Percentiles rank a stretch among this genome's conserved stretches.
These are phyloP conservation scores for Phalaenopsis hybrid DNA, from an alignment of 116 monocot genomes.

Conservation along the genomic window DNA sequence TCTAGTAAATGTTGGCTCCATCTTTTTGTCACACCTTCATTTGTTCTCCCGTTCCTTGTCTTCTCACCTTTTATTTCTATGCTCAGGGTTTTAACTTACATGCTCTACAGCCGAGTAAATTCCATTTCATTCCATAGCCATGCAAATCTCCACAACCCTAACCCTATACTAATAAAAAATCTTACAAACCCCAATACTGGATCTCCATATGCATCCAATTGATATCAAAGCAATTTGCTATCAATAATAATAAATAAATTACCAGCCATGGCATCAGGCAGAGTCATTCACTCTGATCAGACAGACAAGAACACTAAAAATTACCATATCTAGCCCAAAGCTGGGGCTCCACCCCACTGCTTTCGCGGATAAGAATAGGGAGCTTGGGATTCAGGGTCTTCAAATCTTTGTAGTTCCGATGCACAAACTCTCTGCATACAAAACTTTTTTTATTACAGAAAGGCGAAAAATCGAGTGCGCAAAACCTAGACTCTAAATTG, in stretches of 20 bases:
- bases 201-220: not conserved
- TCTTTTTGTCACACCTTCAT: not conserved
- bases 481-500: not conserved
- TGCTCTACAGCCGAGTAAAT: not conserved
- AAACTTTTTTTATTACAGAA: not conserved
- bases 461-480: not conserved
- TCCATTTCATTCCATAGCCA: not conserved
- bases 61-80: not conserved
- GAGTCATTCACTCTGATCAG: not conserved
- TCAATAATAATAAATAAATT: not conserved
- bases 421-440: conserved; percentile 67
- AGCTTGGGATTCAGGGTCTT: conserved; percentile 88
- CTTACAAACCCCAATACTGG: not conserved
- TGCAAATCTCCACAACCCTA: not conserved
- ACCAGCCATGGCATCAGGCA: not conserved
- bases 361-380: conserved; percentile 86
- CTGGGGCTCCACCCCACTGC: conserved; percentile 77
- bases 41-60: not conserved
- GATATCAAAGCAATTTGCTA: not conserved
- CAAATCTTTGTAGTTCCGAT: conserved; percentile 76
- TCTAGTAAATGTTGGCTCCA: not conserved
- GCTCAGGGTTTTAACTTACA: not conserved
- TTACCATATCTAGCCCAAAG: conserved; percentile 94
- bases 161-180: not conserved
- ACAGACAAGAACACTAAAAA: not conserved